Conservation (phyloP, 148 eudicot genomes). For the Persicaria tinctoria region DNA sequence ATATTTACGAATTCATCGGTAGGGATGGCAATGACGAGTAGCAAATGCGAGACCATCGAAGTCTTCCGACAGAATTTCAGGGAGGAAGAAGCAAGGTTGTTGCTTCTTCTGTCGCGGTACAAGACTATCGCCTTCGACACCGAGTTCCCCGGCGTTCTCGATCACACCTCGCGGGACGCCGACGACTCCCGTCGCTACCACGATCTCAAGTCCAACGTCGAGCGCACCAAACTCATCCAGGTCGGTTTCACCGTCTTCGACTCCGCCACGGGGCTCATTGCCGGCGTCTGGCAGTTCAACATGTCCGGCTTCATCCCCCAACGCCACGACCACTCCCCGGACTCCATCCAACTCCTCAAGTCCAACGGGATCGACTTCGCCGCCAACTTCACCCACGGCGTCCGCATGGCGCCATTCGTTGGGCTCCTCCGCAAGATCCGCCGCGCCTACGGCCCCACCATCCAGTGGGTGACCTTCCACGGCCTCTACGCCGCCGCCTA, state of each 20-base stretch:
- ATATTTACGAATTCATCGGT: too few species aligned
- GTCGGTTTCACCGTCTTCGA: neutral
- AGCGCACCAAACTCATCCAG: neutral
- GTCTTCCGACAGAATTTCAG: neutral
- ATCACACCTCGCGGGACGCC: neutral
- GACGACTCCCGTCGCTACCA: neutral
- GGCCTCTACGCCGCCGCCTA: constrained; percentile 7
- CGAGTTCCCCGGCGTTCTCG: constrained; percentile 7
- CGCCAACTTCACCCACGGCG: neutral
- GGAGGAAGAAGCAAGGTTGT: neutral
- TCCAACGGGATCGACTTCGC: neutral
- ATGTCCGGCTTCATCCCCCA: neutral
- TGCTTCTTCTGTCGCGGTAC: neutral
- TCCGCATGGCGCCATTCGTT: neutral
- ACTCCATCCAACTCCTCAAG: neutral
- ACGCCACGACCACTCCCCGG: neutral
- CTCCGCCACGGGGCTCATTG: too few species aligned
- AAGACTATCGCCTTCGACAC: constrained; percentile 3
- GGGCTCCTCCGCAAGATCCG: neutral
- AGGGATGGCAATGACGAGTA: too few species aligned
- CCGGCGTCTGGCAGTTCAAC: constrained; percentile 10
- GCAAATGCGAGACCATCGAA: neutral
- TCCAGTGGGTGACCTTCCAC: constrained; percentile 9
- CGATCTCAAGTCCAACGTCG: neutral
- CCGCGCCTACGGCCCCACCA: neutral